These are phyloP conservation scores for Lentinula sp. DNA, from an alignment of 768 basidiomycete species.

Conservation along the genomic window DNA sequence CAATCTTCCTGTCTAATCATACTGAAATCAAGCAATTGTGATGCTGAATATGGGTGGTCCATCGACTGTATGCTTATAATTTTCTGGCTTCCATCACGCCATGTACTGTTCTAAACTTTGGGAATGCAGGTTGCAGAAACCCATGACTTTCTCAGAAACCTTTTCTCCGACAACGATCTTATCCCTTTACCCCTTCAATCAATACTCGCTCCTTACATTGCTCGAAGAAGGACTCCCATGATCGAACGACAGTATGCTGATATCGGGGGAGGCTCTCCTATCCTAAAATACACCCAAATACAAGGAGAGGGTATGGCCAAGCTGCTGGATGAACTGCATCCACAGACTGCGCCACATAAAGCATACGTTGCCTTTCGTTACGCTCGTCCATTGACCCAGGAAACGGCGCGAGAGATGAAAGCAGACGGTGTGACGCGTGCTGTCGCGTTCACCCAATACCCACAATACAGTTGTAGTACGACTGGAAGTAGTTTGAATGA, in stretches of 20 bases:
- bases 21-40: conserved; percentile 57
- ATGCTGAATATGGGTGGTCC: conserved; percentile 99
- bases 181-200: conserved; percentile 94
- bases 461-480: conserved; percentile 97
- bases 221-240: conserved; percentile 79
- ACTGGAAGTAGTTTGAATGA: conserved; percentile 98
- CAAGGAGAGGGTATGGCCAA: conserved; percentile 90
- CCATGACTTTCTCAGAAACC: conserved; percentile 83
- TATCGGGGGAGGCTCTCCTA: conserved; percentile 97
- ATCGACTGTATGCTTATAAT: conserved; percentile 56
- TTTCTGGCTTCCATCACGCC: neutral
- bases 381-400: conserved; percentile 81
- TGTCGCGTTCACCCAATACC: conserved; percentile 96
- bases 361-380: conserved; percentile 95
- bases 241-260: conserved; percentile 93
- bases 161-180: conserved; percentile 90
- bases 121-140: conserved; percentile 78
- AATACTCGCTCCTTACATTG: conserved; percentile 82
- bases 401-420: conserved; percentile 77
- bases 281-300: conserved; percentile 78
- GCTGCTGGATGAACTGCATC: conserved; percentile 91
- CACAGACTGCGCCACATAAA: conserved; percentile 91
- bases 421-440: conserved; percentile 89
- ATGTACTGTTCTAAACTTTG: conserved; percentile 2
- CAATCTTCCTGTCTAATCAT: conserved; percentile 6